phyloP scores from a whole-genome alignment of 164 flowering plant species.

The Cinnamomum micranthum region DNA sequence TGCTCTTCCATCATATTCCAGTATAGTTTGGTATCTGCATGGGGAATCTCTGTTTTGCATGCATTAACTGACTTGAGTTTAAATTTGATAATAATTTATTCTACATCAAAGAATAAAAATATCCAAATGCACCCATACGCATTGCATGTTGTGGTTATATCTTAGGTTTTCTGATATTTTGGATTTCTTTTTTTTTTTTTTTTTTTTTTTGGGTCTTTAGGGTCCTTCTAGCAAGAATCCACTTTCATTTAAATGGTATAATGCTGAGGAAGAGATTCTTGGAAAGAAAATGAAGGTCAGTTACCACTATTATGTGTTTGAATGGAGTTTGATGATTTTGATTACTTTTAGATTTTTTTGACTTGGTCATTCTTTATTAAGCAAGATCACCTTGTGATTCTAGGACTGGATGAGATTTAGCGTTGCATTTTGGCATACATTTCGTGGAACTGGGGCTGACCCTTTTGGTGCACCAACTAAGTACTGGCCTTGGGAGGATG shows the following conservation, averaged over 20 bases:
- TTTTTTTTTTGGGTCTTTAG: slow-evolving; percentile 26
- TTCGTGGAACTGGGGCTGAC: slow-evolving; percentile 90
- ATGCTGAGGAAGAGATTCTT: slow-evolving; percentile 82
- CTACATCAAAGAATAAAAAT: not conserved
- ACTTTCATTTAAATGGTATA: slow-evolving; percentile 86
- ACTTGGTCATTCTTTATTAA: slow-evolving; percentile 2
- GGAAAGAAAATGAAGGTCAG: slow-evolving; percentile 97
- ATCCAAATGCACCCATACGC: not conserved
- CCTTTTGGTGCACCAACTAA: slow-evolving; percentile 93
- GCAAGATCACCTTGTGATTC: not conserved
- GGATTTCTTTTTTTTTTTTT: not conserved
- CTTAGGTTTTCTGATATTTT: not conserved
- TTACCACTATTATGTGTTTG: not conserved
- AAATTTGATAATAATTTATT: no score
- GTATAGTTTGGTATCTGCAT: no score
- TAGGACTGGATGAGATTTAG: slow-evolving; percentile 98
- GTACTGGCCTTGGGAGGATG: slow-evolving; percentile 99
- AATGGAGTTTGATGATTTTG: not conserved
- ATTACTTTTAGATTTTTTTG: not conserved
- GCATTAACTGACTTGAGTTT: no score
- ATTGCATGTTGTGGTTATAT: no score
- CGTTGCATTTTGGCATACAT: slow-evolving; percentile 99
- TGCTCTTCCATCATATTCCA: no score
- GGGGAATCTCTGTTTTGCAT: no score
- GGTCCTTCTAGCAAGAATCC: slow-evolving; percentile 89